A percentile compares a stretch with the other conserved stretches of the same genome.
These are phyloP conservation scores for Inosperma sp. DNA, from an alignment of 768 basidiomycete genomes.

Conservation along the genomic window DNA sequence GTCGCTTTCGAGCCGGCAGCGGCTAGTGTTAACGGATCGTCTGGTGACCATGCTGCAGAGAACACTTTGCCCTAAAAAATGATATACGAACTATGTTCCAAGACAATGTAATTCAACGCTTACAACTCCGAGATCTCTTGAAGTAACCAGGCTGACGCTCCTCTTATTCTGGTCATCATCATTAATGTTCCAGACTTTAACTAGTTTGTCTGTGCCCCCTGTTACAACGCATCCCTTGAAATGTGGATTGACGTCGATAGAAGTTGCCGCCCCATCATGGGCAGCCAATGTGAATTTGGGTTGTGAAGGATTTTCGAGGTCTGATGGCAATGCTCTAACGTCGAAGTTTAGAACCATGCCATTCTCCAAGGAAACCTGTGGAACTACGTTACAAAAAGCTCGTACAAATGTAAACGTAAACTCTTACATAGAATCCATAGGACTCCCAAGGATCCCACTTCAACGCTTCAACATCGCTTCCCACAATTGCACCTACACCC, in stretches of 20 bases:
- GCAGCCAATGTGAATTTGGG: slow-evolving; percentile 87
- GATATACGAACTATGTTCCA: not conserved
- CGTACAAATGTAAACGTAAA: not conserved
- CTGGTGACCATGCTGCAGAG: slow-evolving; percentile 85
- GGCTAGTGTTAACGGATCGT: slow-evolving; percentile 89
- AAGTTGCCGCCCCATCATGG: slow-evolving; percentile 86
- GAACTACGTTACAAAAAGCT: not conserved
- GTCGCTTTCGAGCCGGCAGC: slow-evolving; percentile 93
- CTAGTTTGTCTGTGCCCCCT: slow-evolving; percentile 90
- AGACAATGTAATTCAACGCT: slow-evolving; percentile 23
- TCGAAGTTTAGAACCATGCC: slow-evolving; percentile 93
- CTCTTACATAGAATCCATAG: slow-evolving; percentile 77
- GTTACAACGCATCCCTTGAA: slow-evolving; percentile 89
- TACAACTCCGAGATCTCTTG: slow-evolving; percentile 89
- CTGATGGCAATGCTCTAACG: slow-evolving; percentile 72
- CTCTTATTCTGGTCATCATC: slow-evolving; percentile 63
- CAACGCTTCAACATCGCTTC: slow-evolving; percentile 90
- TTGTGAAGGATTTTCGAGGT: slow-evolving; percentile 57
- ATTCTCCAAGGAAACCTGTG: slow-evolving; percentile 91
- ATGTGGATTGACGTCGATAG: slow-evolving; percentile 87
- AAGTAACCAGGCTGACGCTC: slow-evolving; percentile 78
- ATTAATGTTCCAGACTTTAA: slow-evolving; percentile 92
- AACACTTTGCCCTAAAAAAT: slow-evolving; percentile 86
- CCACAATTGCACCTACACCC: slow-evolving; percentile 80
- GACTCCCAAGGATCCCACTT: slow-evolving; percentile 96